phyloP scores from a whole-genome alignment of 306 rosid species.

The Vigna mungo region DNA sequence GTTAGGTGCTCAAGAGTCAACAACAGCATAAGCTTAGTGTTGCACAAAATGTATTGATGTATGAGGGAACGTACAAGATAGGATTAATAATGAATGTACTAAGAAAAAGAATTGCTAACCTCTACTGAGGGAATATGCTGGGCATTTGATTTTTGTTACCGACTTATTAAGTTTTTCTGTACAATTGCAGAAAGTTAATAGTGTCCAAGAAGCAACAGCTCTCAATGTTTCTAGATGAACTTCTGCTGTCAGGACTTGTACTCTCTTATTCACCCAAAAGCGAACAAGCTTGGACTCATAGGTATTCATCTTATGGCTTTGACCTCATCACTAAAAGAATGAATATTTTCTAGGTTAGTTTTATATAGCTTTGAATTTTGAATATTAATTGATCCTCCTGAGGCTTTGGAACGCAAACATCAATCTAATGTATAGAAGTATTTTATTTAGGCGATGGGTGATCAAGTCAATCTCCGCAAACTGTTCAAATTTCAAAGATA shows the following conservation, averaged over 20 bases:
- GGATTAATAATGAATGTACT: neutral
- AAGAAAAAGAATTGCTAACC: neutral
- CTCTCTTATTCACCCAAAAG: slow-evolving; percentile 85
- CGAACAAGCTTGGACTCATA: slow-evolving; percentile 90
- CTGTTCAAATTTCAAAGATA: slow-evolving; percentile 66
- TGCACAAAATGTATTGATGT: neutral
- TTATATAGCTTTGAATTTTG: slow-evolving; percentile 9
- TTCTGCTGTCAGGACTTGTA: slow-evolving; percentile 71
- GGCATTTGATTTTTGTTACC: slow-evolving; percentile 28
- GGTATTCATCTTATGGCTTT: slow-evolving; percentile 53
- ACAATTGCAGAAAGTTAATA: slow-evolving; percentile 64
- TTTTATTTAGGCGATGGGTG: slow-evolving; percentile 86
- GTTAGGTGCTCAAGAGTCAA: neutral
- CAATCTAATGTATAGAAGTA: slow-evolving; percentile 43
- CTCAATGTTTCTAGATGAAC: slow-evolving; percentile 65
- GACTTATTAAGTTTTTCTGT: slow-evolving; percentile 4
- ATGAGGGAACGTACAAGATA: neutral
- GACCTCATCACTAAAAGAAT: slow-evolving; percentile 30
- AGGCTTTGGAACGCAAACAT: slow-evolving; percentile 28
- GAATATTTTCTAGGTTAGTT: slow-evolving; percentile 29
- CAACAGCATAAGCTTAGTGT: neutral
- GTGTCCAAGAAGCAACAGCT: slow-evolving; percentile 57
- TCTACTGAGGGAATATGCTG: neutral
- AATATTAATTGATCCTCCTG: slow-evolving; percentile 8
- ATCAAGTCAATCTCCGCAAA: slow-evolving; percentile 77